phyloP scores from a whole-genome alignment of 352 stramenopile genomes.

The Elongisporangium prolatum region DNA sequence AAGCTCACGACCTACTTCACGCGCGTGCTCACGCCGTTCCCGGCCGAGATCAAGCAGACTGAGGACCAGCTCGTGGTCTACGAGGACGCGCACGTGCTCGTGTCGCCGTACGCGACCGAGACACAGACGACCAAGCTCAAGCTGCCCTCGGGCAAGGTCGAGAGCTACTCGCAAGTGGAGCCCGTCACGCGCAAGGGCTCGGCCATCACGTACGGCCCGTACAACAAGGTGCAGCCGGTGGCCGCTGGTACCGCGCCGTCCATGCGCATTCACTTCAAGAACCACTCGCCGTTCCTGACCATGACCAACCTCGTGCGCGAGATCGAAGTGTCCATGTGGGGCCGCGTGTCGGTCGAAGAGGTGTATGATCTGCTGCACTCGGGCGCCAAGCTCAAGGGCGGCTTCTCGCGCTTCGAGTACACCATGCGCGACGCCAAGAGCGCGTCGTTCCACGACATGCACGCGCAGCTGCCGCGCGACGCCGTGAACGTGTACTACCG shows the following conservation, averaged over 20 bases:
- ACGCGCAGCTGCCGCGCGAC: constrained; percentile 61
- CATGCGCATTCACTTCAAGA: constrained; percentile 80
- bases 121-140: constrained; percentile 86
- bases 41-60: constrained; percentile 65
- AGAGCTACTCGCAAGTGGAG: constrained; percentile 56
- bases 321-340: constrained; percentile 90
- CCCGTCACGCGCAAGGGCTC: constrained; percentile 71
- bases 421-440: constrained; percentile 49
- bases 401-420: constrained; percentile 88
- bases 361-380: constrained; percentile 86
- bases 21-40: constrained; percentile 73
- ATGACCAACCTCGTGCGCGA: constrained; percentile 80
- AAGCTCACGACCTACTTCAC: constrained; percentile 82
- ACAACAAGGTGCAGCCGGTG: constrained; percentile 52
- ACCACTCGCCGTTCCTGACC: constrained; percentile 83
- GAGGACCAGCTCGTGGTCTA: constrained; percentile 87
- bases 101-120: constrained; percentile 71
- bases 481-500: constrained; percentile 89
- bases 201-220: constrained; percentile 75
- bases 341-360: constrained; percentile 83
- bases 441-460: constrained; percentile 76
- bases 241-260: constrained; percentile 19
- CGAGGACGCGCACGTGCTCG: constrained; percentile 53
- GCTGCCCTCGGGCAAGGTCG: constrained; percentile 63
- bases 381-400: constrained; percentile 76